Evolutionary conservation across 73 alveolate genomes (phyloP).

Genomic region (Blepharisma stoltei): DNA sequence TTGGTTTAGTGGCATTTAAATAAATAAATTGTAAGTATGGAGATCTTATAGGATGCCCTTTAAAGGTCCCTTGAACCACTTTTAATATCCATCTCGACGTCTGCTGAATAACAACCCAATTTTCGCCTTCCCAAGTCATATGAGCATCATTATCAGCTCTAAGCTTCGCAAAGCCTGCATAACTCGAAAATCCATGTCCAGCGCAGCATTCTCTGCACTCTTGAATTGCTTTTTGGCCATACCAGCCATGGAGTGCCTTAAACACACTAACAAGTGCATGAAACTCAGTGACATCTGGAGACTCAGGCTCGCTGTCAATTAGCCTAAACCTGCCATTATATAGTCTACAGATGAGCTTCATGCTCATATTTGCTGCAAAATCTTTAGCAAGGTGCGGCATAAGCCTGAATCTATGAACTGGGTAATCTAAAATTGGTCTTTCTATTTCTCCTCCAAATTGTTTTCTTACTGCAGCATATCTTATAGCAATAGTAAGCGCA

Average conservation of each 20-base stretch:
- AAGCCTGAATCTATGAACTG: conserved; percentile 36
- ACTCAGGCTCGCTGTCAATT: conserved; percentile 25
- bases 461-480: conserved; percentile 66
- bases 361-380: conserved; percentile 25
- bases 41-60: conserved; percentile 32
- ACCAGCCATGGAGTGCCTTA: conserved; percentile 43
- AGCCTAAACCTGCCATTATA: background rate
- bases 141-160: conserved; percentile 60
- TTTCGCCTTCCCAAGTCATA: conserved; percentile 87
- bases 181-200: conserved; percentile 69
- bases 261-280: conserved; percentile 60
- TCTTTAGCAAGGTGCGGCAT: conserved; percentile 18
- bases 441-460: conserved; percentile 53
- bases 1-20: conserved; percentile 15
- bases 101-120: conserved; percentile 67
- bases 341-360: conserved; percentile 18
- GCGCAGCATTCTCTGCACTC: conserved; percentile 65
- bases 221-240: conserved; percentile 42
- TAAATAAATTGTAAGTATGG: background rate
- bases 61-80: conserved; percentile 21
- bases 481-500: conserved; percentile 54
- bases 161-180: conserved; percentile 47
- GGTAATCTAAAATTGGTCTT: conserved; percentile 30
- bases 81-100: conserved; percentile 53
- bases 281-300: conserved; percentile 39